Evolutionary conservation across 257 asterid species (phyloP).

Genomic region (Jacaranda mimosifolia): DNA sequence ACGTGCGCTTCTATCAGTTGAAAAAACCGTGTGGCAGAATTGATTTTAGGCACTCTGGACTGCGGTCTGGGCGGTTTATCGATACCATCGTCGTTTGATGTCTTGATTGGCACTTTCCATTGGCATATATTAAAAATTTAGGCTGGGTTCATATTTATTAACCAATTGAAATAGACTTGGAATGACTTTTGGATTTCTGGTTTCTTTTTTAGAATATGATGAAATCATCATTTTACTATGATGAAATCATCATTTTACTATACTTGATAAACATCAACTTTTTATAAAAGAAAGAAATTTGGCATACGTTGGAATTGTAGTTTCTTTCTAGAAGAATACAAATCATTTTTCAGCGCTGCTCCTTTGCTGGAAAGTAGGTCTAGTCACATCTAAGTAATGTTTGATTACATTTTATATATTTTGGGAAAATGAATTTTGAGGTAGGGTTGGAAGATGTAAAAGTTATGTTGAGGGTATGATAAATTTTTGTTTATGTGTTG

Average conservation of each 20-base stretch:
- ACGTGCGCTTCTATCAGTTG: constrained; percentile 12
- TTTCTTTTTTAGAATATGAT: too few relatives aligned
- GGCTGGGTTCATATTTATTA: neutral
- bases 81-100: neutral
- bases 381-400: too few relatives aligned
- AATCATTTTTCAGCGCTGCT: neutral
- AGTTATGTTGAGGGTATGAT: too few relatives aligned
- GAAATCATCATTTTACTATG: too few relatives aligned
- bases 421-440: too few relatives aligned
- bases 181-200: too few relatives aligned
- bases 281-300: neutral
- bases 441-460: too few relatives aligned
- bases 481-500: too few relatives aligned
- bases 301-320: neutral
- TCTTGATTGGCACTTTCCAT: neutral
- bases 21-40: neutral
- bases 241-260: too few relatives aligned
- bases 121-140: constrained; percentile 9
- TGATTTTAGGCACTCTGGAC: neutral
- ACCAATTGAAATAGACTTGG: neutral
- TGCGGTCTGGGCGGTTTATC: neutral
- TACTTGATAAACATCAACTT: neutral
- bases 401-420: too few relatives aligned
- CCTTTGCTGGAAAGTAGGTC: too few relatives aligned
- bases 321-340: constrained; percentile 16